These are phyloP conservation scores for Trametes gibbosa DNA, from an alignment of 768 basidiomycete genomes.

Conservation along the genomic window DNA sequence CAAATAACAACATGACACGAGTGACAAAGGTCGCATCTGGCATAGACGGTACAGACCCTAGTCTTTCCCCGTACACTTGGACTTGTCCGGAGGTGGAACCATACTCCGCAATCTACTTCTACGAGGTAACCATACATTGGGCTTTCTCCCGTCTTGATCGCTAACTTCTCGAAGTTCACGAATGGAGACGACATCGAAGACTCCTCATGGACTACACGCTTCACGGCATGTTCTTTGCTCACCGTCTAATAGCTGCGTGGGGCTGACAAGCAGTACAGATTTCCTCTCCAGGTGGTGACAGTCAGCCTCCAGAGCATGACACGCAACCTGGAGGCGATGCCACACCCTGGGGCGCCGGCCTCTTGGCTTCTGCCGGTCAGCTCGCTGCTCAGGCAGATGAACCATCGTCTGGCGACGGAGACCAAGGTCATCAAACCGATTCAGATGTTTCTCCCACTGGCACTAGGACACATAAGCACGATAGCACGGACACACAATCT, in stretches of 20 bases:
- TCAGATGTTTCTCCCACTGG: neutral
- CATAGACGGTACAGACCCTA: conserved; percentile 34
- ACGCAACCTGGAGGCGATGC: conserved; percentile 35
- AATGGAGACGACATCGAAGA: conserved; percentile 25
- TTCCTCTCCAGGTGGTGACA: conserved; percentile 31
- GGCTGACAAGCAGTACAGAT: conserved; percentile 27
- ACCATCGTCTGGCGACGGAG: neutral
- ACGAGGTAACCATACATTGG: conserved; percentile 30
- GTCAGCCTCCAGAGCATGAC: conserved; percentile 27
- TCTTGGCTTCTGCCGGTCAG: neutral
- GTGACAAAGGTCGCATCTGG: conserved; percentile 30
- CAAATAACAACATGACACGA: conserved; percentile 35
- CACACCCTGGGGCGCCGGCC: conserved; percentile 38
- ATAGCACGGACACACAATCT: neutral
- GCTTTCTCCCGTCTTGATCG: neutral
- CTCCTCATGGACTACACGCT: conserved; percentile 38
- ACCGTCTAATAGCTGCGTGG: too few species aligned
- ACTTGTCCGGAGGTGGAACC: conserved; percentile 38
- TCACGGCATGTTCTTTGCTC: conserved; percentile 30
- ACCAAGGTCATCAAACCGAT: neutral
- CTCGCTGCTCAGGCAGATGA: neutral
- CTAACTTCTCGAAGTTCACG: conserved; percentile 27
- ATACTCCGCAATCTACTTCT: conserved; percentile 40
- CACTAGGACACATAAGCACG: neutral
- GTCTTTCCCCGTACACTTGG: conserved; percentile 34